A percentile compares a stretch with the other conserved stretches of the same genome.
These are phyloP conservation scores for Kodamaea nitidulidarum DNA, from an alignment of 805 yeast genomes.

Conservation along the genomic window DNA sequence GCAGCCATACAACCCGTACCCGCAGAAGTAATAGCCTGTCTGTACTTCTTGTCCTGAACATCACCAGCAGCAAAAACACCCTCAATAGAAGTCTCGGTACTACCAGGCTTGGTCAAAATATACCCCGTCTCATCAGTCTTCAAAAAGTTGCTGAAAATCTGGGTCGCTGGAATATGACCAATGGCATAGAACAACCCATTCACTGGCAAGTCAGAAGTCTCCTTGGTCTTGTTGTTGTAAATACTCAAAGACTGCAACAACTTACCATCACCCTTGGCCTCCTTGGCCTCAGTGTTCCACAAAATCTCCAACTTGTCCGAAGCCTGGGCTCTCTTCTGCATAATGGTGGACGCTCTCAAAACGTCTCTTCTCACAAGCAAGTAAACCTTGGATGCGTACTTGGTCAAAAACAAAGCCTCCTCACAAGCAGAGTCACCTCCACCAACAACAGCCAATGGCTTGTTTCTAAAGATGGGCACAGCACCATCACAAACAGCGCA, in stretches of 20 bases:
- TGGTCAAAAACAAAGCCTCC: constrained; percentile 95
- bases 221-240: constrained; percentile 68
- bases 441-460: constrained; percentile 96
- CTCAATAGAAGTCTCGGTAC: constrained; percentile 76
- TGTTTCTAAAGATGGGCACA: constrained; percentile 96
- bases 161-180: constrained; percentile 95
- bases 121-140: constrained; percentile 87
- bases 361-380: constrained; percentile 91
- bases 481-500: constrained; percentile 99
- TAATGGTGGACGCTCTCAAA: constrained; percentile 91
- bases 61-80: constrained; percentile 99
- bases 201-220: constrained; percentile 64
- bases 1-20: constrained; percentile 99
- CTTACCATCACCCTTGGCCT: constrained; percentile 93
- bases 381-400: constrained; percentile 94
- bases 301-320: constrained; percentile 89
- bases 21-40: constrained; percentile 99
- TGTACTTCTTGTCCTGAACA: constrained; percentile 92
- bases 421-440: constrained; percentile 99
- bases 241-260: constrained; percentile 61
- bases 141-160: constrained; percentile 69
- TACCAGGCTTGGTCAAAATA: constrained; percentile 84
- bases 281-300: constrained; percentile 78
- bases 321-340: constrained; percentile 87
- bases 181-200: constrained; percentile 96